Percentiles rank a stretch among this genome's conserved stretches.
Evolutionary conservation across 2,329 filamentous ascomycete genomes (phyloP).

Genomic region (Beauveria rudraprayagi): DNA sequence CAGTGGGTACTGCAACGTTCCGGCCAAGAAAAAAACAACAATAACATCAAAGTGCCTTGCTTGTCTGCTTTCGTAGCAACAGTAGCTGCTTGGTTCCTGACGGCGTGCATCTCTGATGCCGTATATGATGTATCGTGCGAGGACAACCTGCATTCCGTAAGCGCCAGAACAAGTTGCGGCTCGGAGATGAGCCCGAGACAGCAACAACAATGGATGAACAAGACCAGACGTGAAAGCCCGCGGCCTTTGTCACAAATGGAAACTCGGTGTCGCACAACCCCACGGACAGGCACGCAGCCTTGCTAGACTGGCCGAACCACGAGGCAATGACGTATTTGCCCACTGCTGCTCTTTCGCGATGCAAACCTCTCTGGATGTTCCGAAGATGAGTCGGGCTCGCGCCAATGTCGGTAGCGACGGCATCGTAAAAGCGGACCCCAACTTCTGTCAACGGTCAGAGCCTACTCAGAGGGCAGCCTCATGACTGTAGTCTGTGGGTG

Average conservation of each 20-base stretch:
- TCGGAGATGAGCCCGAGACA: slow-evolving; percentile 8
- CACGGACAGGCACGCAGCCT: slow-evolving; percentile 3
- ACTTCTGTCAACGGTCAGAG: slow-evolving; percentile 1
- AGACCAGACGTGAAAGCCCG: neutral
- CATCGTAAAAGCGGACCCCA: slow-evolving; percentile 7
- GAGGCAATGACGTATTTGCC: slow-evolving; percentile 5
- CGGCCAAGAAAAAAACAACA: neutral
- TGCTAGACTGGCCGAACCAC: neutral
- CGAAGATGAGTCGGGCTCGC: slow-evolving; percentile 6
- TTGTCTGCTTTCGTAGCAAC: neutral
- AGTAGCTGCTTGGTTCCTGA: neutral
- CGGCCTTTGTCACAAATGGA: neutral
- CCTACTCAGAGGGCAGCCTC: neutral
- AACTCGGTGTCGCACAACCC: neutral
- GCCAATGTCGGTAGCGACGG: slow-evolving; percentile 10
- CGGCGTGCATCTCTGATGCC: neutral
- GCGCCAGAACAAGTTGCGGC: neutral
- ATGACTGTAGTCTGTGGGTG: neutral
- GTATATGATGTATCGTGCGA: neutral
- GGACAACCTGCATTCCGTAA: slow-evolving; percentile 1
- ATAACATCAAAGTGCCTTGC: neutral
- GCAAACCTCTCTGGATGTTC: neutral
- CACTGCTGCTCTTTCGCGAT: neutral
- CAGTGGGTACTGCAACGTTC: slow-evolving; percentile 2
- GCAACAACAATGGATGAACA: neutral